These are phyloP conservation scores for Debaryomyces hansenii DNA, from an alignment of 805 yeast genomes.

Conservation along the genomic window DNA sequence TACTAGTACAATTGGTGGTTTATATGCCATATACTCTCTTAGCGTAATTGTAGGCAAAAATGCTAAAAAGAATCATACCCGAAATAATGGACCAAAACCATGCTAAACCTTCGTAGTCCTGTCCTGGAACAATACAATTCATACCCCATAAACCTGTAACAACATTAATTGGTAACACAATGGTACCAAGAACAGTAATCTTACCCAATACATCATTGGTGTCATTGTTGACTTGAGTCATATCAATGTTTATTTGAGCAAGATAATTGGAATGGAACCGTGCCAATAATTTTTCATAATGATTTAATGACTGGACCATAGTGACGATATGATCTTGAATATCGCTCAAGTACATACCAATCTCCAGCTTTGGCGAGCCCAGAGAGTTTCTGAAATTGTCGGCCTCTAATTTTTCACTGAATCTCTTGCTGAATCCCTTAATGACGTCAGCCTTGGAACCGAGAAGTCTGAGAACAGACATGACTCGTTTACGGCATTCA, in stretches of 20 bases:
- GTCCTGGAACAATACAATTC: conserved; percentile 98
- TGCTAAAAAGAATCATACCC: conserved; percentile 34
- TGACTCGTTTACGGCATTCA: conserved; percentile 90
- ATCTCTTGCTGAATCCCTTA: conserved; percentile 89
- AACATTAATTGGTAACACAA: conserved; percentile 91
- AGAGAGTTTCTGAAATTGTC: not conserved
- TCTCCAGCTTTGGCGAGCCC: conserved; percentile 56
- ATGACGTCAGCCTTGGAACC: conserved; percentile 98
- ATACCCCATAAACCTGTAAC: conserved; percentile 98
- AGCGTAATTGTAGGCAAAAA: conserved; percentile 41
- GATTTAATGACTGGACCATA: conserved; percentile 93
- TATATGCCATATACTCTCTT: conserved; percentile 39
- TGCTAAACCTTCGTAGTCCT: conserved; percentile 42
- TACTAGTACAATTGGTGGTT: not conserved
- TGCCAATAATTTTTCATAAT: conserved; percentile 89
- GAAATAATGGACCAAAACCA: conserved; percentile 44
- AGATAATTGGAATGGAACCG: conserved; percentile 94
- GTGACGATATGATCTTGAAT: conserved; percentile 97
- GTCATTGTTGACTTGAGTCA: conserved; percentile 95
- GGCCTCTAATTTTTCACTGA: conserved; percentile 38
- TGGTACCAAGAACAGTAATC: conserved; percentile 90
- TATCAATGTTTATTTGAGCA: conserved; percentile 95
- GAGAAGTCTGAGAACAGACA: conserved; percentile 80
- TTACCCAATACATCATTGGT: conserved; percentile 95
- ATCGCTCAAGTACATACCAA: conserved; percentile 93